A percentile compares a stretch with the other conserved stretches of the same genome.
phyloP scores from a whole-genome alignment of 2,329 filamentous ascomycete genomes.

The Pseudogymnoascus destructans region DNA sequence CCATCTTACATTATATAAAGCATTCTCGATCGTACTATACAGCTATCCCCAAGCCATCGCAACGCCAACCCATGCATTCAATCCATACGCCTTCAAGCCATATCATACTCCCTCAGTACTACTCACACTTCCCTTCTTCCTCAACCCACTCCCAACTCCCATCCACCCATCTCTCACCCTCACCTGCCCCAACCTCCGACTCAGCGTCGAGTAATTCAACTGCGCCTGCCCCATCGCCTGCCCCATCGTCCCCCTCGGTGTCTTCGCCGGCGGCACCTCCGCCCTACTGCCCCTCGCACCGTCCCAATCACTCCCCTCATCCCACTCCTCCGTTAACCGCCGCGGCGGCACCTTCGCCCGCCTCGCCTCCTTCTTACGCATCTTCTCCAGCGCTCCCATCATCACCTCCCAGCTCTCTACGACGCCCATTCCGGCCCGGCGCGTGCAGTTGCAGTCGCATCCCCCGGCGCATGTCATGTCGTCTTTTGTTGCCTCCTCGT shows the following conservation, averaged over 20 bases:
- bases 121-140: slow-evolving; percentile 19
- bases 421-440: slow-evolving; percentile 42
- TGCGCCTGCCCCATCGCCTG: slow-evolving; percentile 14
- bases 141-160: slow-evolving; percentile 21
- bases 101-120: background rate
- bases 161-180: slow-evolving; percentile 21
- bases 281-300: slow-evolving; percentile 18
- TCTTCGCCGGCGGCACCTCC: slow-evolving; percentile 13
- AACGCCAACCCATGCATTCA: background rate
- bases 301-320: slow-evolving; percentile 17
- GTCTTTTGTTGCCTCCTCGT: slow-evolving; percentile 23
- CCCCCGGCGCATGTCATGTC: slow-evolving; percentile 48
- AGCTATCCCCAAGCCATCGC: background rate
- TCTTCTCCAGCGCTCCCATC: slow-evolving; percentile 29
- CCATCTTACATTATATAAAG: slow-evolving; percentile 2
- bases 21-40: background rate
- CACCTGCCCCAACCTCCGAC: slow-evolving; percentile 21
- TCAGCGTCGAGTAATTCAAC: slow-evolving; percentile 22
- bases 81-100: background rate
- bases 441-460: slow-evolving; percentile 49
- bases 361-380: slow-evolving; percentile 15
- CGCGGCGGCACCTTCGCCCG: slow-evolving; percentile 10
- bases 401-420: slow-evolving; percentile 50
- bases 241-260: slow-evolving; percentile 19
- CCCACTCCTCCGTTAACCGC: slow-evolving; percentile 17